Conservation (phyloP, 1,284 basidiomycete species). For the Rhodotorula sp. region DNA sequence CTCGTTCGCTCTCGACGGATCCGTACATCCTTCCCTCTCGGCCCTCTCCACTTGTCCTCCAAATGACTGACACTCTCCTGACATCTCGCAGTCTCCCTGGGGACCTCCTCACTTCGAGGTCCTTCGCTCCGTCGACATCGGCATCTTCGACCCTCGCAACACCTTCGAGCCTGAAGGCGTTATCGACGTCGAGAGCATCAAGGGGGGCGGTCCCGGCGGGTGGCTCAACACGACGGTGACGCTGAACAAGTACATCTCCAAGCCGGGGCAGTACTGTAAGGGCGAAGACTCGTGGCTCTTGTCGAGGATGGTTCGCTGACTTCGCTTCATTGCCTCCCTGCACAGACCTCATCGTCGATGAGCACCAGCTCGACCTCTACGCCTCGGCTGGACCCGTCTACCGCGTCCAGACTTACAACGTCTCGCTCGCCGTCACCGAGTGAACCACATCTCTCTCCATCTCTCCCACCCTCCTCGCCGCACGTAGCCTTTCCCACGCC, state of each 20-base stretch:
- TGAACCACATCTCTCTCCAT: neutral
- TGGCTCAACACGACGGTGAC: neutral
- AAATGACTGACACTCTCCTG: neutral
- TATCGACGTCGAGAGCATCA: neutral
- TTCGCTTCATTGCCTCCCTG: neutral
- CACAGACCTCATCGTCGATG: neutral
- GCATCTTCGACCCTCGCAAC: neutral
- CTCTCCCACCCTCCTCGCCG: neutral
- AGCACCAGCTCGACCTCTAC: slow-evolving; percentile 4
- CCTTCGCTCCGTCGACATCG: neutral
- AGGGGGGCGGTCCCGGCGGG: neutral
- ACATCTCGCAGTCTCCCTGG: neutral
- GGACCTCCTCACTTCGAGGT: neutral
- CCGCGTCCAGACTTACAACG: slow-evolving; percentile 11
- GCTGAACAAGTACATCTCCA: neutral
- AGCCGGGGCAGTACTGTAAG: slow-evolving; percentile 3
- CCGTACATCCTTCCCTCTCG: neutral
- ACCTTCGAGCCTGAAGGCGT: neutral
- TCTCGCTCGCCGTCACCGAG: slow-evolving; percentile 5
- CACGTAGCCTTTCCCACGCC: too few species aligned
- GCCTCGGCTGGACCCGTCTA: neutral
- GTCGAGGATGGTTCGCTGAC: neutral
- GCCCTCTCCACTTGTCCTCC: too few species aligned
- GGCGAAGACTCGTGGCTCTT: neutral
- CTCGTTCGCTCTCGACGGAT: neutral